Percentiles rank a stretch among this genome's conserved stretches.
phyloP scores from a whole-genome alignment of 2,329 filamentous ascomycete species.

The Aspergillus fumigatus region DNA sequence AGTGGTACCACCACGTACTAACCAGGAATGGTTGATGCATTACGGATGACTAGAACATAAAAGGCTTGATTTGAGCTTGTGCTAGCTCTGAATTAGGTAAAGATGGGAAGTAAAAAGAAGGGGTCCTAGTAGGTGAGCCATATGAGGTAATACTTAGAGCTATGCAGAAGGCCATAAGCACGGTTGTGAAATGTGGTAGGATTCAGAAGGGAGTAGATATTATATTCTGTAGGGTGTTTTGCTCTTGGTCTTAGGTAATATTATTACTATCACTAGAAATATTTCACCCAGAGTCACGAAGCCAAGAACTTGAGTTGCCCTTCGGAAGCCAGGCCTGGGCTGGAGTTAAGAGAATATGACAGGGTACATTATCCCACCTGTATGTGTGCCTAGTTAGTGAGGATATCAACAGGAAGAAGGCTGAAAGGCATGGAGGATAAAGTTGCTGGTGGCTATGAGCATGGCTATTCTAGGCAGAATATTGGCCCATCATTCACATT shows the following conservation, averaged over 20 bases:
- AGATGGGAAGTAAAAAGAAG: conserved; percentile 3
- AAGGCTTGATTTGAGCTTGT: conserved; percentile 4
- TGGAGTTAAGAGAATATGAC: neutral
- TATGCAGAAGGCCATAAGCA: conserved; percentile 3
- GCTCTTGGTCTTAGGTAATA: neutral
- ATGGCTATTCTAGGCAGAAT: neutral
- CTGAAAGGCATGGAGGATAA: neutral
- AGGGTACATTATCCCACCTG: neutral
- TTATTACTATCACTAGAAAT: neutral
- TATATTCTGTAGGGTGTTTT: neutral
- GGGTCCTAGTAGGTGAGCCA: conserved; percentile 3
- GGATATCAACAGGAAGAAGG: neutral
- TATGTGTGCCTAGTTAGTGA: neutral
- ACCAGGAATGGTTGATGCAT: conserved; percentile 1
- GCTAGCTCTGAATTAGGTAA: conserved; percentile 1
- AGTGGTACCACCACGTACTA: conserved; percentile 1
- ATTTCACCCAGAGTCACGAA: neutral
- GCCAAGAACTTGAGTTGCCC: neutral
- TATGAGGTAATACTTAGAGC: conserved; percentile 4
- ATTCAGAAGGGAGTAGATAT: neutral
- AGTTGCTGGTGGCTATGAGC: conserved; percentile 1
- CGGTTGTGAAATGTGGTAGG: conserved; percentile 2
- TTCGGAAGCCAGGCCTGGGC: neutral
- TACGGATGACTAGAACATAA: conserved; percentile 1
- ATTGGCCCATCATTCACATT: too few relatives aligned